Evolutionary conservation across 257 asterid species (phyloP).

Genomic region (Solanum microdontum): DNA sequence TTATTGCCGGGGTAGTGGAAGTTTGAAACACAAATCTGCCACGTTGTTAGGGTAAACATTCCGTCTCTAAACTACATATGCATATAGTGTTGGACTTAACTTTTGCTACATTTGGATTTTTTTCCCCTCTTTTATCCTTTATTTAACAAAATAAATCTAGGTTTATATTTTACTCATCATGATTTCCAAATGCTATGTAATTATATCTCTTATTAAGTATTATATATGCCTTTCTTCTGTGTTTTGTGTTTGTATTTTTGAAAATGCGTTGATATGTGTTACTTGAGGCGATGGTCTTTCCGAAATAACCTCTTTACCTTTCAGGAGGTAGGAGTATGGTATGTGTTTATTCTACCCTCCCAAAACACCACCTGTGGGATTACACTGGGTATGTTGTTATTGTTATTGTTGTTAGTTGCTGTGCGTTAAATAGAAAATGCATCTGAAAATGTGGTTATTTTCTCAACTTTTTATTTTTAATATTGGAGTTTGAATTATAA

Average conservation of each 20-base stretch:
- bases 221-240: neutral
- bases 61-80: neutral
- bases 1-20: conserved; percentile 26
- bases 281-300: too few species aligned
- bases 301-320: neutral
- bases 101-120: neutral
- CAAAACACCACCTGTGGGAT: neutral
- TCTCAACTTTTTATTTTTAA: neutral
- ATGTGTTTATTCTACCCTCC: neutral
- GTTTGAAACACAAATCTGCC: conserved; percentile 17
- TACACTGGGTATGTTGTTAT: neutral
- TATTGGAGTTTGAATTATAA: neutral
- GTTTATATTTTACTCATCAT: neutral
- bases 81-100: neutral
- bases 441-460: too few species aligned
- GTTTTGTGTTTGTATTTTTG: neutral
- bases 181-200: neutral
- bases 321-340: neutral
- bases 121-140: neutral
- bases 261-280: too few species aligned
- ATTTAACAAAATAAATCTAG: neutral
- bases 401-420: too few species aligned
- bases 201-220: neutral
- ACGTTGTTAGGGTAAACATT: neutral
- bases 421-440: neutral